Base-by-base conservation (phyloP, 192 early-diverging fungal genomes). In the Coemansia sp. region DNA sequence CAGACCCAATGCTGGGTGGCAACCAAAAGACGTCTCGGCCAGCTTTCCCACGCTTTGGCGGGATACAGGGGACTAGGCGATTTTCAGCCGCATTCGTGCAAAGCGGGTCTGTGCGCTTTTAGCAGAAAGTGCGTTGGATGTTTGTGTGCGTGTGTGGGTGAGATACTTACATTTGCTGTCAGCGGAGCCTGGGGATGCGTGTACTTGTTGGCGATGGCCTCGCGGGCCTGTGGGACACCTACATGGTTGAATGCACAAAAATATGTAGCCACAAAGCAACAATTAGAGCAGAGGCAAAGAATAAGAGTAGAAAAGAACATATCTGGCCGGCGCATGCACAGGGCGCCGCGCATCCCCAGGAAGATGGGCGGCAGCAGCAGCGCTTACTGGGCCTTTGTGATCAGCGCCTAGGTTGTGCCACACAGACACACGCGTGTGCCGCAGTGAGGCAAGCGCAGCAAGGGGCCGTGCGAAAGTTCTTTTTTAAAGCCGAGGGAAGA, bases 171-270 rank as follows among this genome's bases (percentile, higher is more conserved):
- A 59, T 84, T 55, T 16, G 86, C 67, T 18, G 84, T 82, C 34
- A 94, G 60, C 24, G 90, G 89, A 6, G 93, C 90, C 29, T 86
- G 85, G 24, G 88, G 82, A 6, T 65, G 69, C 7, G 83, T 84
- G 67, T 90, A 89, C 55, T 86, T 83, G 34, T 75, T 77, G 7
- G 92, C 93, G 27, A 95, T 67, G 32, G 93, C 91, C 61, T 84
- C 82, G 52, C 93, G 87, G 22, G 91, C 88, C 16, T 71, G 59
- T 1, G 76, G 69, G 22, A 70, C 62, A 11, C 78, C 78, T 81
- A 81, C 63, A 27, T 30, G 23, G 34, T 16, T 45, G 23, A 25
- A 8, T n/a, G n/a, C n/a, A n/a, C n/a, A 50, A 46, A 36, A 52
- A 29, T 8, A 32, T 32, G 30, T 32, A 32, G 3, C 30, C n/a